phyloP scores from a whole-genome alignment of 345 rosid genomes.

The Syzygium oleosum region DNA sequence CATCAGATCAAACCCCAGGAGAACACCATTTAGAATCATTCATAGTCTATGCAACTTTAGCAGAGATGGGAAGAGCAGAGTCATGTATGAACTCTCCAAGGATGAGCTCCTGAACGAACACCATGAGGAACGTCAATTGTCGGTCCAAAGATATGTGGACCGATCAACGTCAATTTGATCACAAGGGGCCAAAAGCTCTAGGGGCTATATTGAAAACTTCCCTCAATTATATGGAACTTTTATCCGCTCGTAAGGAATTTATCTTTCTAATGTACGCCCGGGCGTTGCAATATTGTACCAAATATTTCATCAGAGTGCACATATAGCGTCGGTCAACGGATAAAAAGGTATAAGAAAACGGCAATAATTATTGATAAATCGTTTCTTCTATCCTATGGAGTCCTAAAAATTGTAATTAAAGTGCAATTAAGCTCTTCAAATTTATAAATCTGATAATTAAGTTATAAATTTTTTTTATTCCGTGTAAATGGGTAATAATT shows the following conservation, averaged over 20 bases:
- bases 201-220: background rate
- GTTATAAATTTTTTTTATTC: too few relatives aligned
- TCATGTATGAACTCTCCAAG: background rate
- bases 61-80: background rate
- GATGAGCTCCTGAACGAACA: background rate
- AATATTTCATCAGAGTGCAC: background rate
- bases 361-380: background rate
- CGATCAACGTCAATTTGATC: background rate
- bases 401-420: background rate
- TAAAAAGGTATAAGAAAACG: too few relatives aligned
- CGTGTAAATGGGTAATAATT: background rate
- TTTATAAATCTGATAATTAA: too few relatives aligned
- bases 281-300: background rate
- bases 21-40: background rate
- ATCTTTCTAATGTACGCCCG: background rate
- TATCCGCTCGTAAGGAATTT: background rate
- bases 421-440: background rate
- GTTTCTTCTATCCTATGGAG: rapidly evolving
- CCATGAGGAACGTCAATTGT: background rate
- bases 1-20: background rate
- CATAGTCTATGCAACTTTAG: background rate
- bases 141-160: background rate
- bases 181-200: background rate
- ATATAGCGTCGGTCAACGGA: rapidly evolving
- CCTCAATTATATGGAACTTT: background rate